Conservation (phyloP, 2,329 filamentous ascomycete genomes). For the Capronia americana region DNA sequence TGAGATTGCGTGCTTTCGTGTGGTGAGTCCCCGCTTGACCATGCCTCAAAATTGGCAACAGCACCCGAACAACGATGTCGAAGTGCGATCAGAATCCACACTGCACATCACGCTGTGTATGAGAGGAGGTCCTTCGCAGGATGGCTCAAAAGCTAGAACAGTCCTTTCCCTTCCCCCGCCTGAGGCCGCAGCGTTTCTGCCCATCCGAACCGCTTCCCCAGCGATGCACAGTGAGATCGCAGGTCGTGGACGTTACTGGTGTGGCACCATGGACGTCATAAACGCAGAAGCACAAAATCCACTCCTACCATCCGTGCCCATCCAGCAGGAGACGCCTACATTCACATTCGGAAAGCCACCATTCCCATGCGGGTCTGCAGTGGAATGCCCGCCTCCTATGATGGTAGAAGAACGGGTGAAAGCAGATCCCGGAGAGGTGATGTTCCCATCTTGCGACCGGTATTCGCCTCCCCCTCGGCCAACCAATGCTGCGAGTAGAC, state of each 20-base stretch:
- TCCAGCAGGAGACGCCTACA: constrained; percentile 10
- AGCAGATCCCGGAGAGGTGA: not conserved
- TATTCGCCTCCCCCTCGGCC: not conserved
- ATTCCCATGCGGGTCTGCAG: not conserved
- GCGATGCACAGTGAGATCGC: not conserved
- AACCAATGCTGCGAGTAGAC: not conserved
- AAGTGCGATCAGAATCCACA: constrained; percentile 13
- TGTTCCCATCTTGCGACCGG: not conserved
- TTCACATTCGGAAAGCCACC: constrained; percentile 12
- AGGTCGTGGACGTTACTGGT: not conserved
- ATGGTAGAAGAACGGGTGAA: not conserved
- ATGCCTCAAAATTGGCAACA: not conserved
- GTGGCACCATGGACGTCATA: not conserved
- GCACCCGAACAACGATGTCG: constrained; percentile 22
- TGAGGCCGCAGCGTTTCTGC: not conserved
- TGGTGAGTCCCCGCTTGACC: not conserved
- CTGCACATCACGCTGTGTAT: constrained; percentile 21
- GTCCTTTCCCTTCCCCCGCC: not conserved
- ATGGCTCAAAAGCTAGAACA: not conserved
- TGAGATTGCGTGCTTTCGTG: not conserved
- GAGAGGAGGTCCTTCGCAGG: not conserved
- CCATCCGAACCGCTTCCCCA: not conserved
- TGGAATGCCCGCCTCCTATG: not conserved
- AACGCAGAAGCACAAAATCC: not conserved
- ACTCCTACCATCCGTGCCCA: not conserved